Evolutionary conservation across 768 basidiomycete genomes (phyloP).

Genomic region (Boletus insuetus): DNA sequence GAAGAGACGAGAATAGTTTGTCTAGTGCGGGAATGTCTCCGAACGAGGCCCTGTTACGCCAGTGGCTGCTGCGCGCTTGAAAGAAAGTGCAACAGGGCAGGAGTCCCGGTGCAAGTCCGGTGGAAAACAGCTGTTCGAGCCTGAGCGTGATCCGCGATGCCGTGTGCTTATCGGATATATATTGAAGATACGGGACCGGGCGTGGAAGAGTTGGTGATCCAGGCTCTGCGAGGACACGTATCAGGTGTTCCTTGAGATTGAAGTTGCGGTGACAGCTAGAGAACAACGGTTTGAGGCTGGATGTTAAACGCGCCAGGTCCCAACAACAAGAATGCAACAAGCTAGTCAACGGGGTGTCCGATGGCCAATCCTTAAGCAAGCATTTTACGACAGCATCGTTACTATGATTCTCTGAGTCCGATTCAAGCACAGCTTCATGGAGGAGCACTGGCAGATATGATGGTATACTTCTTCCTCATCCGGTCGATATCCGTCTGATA

Average conservation of each 20-base stretch:
- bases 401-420: neutral
- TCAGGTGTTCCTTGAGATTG: slow-evolving; percentile 1
- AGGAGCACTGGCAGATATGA: neutral
- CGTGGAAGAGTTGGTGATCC: neutral
- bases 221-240: neutral
- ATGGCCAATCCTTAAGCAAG: slow-evolving; percentile 14
- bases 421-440: too few species aligned
- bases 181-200: neutral
- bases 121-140: neutral
- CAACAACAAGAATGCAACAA: neutral
- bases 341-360: neutral
- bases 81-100: neutral
- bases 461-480: neutral
- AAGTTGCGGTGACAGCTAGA: slow-evolving; percentile 12
- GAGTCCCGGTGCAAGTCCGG: neutral
- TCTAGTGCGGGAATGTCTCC: neutral
- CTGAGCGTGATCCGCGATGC: neutral
- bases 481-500: slow-evolving; percentile 12
- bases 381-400: neutral
- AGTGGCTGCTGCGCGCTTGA: neutral
- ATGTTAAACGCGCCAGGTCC: neutral
- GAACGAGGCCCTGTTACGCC: too few species aligned
- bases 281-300: slow-evolving; percentile 4
- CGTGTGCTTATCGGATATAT: too few species aligned
- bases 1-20: neutral